Percentiles rank a stretch among this genome's conserved stretches.
phyloP scores from a whole-genome alignment of 331 rosid genomes.

The Erythrophleum ivorense region DNA sequence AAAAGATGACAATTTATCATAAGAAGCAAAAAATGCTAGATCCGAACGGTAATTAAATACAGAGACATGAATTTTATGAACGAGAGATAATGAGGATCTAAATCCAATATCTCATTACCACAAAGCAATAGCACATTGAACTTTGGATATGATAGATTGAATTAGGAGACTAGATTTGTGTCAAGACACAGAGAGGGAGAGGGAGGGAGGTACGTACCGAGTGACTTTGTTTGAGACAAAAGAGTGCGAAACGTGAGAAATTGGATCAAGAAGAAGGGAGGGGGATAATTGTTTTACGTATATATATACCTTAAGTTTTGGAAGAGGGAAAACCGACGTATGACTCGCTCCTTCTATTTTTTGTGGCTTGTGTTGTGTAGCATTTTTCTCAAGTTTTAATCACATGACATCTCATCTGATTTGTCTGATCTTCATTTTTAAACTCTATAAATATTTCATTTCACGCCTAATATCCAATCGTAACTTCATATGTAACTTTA shows the following conservation, averaged over 20 bases:
- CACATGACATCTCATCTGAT: neutral
- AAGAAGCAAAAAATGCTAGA: slow-evolving; percentile 12
- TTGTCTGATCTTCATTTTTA: too few species aligned
- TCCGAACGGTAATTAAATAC: slow-evolving; percentile 16
- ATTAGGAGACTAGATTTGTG: neutral
- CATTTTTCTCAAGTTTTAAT: neutral
- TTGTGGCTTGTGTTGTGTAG: neutral
- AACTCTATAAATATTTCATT: too few species aligned
- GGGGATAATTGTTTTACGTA: neutral
- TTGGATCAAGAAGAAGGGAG: slow-evolving; percentile 32
- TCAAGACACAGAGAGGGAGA: neutral
- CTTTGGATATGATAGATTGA: neutral
- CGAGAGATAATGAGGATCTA: slow-evolving; percentile 1
- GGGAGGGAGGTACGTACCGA: slow-evolving; percentile 19
- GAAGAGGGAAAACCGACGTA: slow-evolving; percentile 35
- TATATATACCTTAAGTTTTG: slow-evolving; percentile 23
- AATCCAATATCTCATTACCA: slow-evolving; percentile 33
- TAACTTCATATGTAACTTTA: too few species aligned
- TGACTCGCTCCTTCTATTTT: slow-evolving; percentile 53
- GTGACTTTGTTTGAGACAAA: neutral
- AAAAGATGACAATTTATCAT: neutral
- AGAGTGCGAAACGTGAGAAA: slow-evolving; percentile 35
- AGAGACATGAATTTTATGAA: slow-evolving; percentile 2
- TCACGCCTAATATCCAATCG: too few species aligned
- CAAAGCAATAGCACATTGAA: neutral